Evolutionary conservation across 23 red algal genomes (phyloP), one percentile per base, ranked within the genome.

Genomic region (Agarophyton chilense): DNA sequence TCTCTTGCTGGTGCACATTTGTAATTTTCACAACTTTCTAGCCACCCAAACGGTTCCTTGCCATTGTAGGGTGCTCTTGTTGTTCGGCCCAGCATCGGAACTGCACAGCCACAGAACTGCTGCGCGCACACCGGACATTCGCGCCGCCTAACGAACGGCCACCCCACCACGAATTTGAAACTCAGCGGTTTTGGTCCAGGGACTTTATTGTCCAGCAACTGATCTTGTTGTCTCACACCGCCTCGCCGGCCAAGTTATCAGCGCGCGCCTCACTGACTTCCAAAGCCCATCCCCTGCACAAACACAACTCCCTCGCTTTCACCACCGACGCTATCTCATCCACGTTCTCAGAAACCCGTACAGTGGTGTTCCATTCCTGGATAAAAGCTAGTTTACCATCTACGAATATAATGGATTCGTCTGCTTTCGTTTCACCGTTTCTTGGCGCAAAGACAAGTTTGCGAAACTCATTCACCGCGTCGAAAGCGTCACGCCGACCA

Each of bases 401-500:
- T 55, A n/a, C 52, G 31, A 7, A 24, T 47, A 47, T 29, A 47
- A 47, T 47, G 41, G 68, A 29, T 12, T 13, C 40, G 5, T 39
- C 64, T 46, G 68, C 68, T 9, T 74, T 74, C 14, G 13, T 26
- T 18, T 46, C 68, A 43, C 43, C 68, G 21, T 74, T 74, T 74
- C 38, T 49, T 13, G 68, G 68, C 68, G 68, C 68, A 11, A 74
- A 24, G 2, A 7, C 36, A 29, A 17, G 29, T 17, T 29, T 39
- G 11, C 68, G 1, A 74, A 49, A 39, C 68, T 43, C 68, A 26
- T 49, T 74, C 25, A 28, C 1, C 13, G n/a, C 19, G 0, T 32
- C 14, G 10, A 46, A 19, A 26, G 25, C 68, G 4, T 35, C 68
- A 25, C 68, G 68, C 10, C 68, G 68, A 26, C 40, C 32, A 25